Conservation (phyloP, 2,329 filamentous ascomycete species). For the Sclerotinia glacialis region DNA sequence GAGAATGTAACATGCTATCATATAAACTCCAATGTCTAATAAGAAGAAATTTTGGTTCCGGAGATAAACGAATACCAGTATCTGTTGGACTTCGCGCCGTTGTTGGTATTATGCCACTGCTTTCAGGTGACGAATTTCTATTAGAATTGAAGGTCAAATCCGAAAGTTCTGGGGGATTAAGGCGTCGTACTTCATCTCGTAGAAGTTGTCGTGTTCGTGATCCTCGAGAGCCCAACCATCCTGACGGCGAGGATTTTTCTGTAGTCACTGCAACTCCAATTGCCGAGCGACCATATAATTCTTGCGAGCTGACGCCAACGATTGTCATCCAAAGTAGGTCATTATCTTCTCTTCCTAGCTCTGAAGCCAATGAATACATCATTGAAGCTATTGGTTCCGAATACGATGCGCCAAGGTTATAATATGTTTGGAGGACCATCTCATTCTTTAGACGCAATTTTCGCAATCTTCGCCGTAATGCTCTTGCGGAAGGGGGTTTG, state of each 20-base stretch:
- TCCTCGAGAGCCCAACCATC: slow-evolving; percentile 79
- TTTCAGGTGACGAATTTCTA: slow-evolving; percentile 61
- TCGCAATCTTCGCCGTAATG: slow-evolving; percentile 69
- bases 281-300: slow-evolving; percentile 83
- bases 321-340: slow-evolving; percentile 93
- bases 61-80: slow-evolving; percentile 85
- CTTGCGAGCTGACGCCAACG: slow-evolving; percentile 90
- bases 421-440: slow-evolving; percentile 73
- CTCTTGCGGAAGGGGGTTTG: slow-evolving; percentile 66
- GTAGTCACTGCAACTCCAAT: slow-evolving; percentile 68
- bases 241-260: slow-evolving; percentile 56
- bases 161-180: slow-evolving; percentile 73
- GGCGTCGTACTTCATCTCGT: slow-evolving; percentile 86
- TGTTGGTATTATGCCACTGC: slow-evolving; percentile 80
- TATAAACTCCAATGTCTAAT: slow-evolving; percentile 97
- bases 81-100: slow-evolving; percentile 87
- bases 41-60: slow-evolving; percentile 88
- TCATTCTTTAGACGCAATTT: slow-evolving; percentile 77
- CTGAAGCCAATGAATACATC: slow-evolving; percentile 90
- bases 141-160: slow-evolving; percentile 56
- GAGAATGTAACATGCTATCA: slow-evolving; percentile 97
- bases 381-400: slow-evolving; percentile 93
- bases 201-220: slow-evolving; percentile 81
- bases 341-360: slow-evolving; percentile 94
- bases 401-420: slow-evolving; percentile 82